A percentile compares a stretch with the other conserved stretches of the same genome.
phyloP scores from a whole-genome alignment of 2,329 filamentous ascomycete species.

The Colletotrichum sp. region DNA sequence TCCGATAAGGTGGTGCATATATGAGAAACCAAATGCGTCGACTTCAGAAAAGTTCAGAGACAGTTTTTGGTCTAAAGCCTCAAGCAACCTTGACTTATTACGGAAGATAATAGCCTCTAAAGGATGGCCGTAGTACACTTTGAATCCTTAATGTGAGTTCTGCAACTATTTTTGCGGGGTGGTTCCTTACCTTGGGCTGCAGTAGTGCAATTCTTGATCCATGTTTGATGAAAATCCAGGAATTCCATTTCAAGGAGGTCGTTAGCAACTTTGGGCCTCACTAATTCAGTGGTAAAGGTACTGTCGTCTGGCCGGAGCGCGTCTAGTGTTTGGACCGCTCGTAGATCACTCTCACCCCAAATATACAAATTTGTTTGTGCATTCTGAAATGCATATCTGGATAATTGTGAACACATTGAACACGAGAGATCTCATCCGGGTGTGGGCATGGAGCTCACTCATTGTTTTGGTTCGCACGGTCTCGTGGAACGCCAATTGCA shows the following conservation, averaged over 20 bases:
- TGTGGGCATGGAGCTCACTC: accelerated
- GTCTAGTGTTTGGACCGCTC: background rate
- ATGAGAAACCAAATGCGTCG: background rate
- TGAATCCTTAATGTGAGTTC: background rate
- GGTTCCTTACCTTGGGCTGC: background rate
- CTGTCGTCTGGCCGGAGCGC: background rate
- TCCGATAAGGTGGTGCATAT: background rate
- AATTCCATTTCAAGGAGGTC: no score
- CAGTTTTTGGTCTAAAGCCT: accelerated
- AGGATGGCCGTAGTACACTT: background rate
- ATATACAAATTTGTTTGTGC: accelerated
- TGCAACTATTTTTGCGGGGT: accelerated
- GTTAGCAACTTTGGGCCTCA: no score
- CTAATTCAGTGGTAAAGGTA: accelerated
- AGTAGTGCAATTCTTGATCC: background rate
- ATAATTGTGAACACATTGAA: background rate
- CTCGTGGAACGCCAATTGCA: background rate
- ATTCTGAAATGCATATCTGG: background rate
- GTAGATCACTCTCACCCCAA: background rate
- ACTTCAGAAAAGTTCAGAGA: background rate
- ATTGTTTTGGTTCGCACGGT: accelerated
- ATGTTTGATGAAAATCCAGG: accelerated
- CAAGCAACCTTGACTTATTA: background rate
- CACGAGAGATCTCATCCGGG: accelerated
- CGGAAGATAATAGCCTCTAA: accelerated